Percentiles rank a stretch among this genome's conserved stretches.
Evolutionary conservation across 2,329 filamentous ascomycete species (phyloP).

Genomic region (Aspergillus fructus): DNA sequence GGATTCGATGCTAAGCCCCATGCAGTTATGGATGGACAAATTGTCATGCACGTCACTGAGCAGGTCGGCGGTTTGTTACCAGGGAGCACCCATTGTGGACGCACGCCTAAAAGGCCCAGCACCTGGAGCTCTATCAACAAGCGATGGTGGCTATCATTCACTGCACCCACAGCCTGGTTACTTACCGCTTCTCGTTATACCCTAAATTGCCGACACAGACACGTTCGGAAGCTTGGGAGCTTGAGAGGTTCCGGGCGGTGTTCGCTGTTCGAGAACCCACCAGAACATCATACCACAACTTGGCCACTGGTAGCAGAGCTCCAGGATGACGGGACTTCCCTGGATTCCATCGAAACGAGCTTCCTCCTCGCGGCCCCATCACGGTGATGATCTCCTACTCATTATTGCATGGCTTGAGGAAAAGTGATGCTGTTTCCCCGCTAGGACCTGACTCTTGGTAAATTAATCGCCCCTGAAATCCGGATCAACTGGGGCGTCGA

Average conservation of each 20-base stretch:
- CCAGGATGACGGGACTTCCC: neutral
- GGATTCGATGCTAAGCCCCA: constrained; percentile 9
- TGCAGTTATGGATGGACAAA: constrained; percentile 8
- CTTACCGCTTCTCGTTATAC: constrained; percentile 9
- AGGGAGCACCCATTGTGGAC: neutral
- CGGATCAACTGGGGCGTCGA: neutral
- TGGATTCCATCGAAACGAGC: neutral
- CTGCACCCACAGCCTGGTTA: neutral
- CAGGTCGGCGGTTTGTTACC: neutral
- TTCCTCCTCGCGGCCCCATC: neutral
- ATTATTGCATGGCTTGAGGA: neutral
- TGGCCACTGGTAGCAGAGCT: neutral
- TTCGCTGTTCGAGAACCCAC: constrained; percentile 1
- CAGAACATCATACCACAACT: constrained; percentile 8
- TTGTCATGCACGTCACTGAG: constrained; percentile 12
- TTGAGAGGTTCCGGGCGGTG: neutral
- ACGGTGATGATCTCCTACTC: constrained; percentile 1
- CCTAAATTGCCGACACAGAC: constrained; percentile 6
- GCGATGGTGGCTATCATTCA: neutral
- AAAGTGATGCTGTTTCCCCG: neutral
- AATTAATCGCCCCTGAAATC: constrained; percentile 4
- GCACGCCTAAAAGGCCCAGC: neutral
- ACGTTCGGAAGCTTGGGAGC: neutral
- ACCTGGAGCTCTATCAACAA: neutral
- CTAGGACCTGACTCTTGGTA: neutral